A percentile compares a stretch with the other conserved stretches of the same genome.
These are phyloP conservation scores for Alloteropsis semialata DNA, from an alignment of 176 grass and related monocot species.

Conservation along the genomic window DNA sequence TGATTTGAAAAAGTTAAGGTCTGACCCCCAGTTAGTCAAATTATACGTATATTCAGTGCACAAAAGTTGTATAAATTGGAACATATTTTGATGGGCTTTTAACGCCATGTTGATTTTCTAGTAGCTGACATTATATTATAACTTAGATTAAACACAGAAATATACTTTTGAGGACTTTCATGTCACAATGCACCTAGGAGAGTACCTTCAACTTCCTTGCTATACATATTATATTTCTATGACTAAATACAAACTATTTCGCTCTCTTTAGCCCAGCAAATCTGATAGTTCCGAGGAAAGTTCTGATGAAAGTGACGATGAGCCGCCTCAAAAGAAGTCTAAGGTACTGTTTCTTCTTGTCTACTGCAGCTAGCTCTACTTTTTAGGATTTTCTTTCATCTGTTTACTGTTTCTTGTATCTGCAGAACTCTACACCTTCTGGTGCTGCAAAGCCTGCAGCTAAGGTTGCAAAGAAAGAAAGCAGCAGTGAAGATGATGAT, in stretches of 20 bases:
- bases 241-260: neutral
- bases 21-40: neutral
- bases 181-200: neutral
- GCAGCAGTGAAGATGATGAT: slow-evolving; percentile 42
- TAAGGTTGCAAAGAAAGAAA: slow-evolving; percentile 43
- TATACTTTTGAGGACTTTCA: neutral
- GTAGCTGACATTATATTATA: neutral
- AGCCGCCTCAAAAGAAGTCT: slow-evolving; percentile 56
- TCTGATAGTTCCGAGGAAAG: slow-evolving; percentile 54
- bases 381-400: neutral
- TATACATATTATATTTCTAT: slow-evolving; percentile 7
- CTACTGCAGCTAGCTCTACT: too few species aligned
- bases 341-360: slow-evolving; percentile 36
- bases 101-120: neutral
- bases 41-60: neutral
- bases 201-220: neutral
- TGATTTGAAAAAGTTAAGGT: neutral
- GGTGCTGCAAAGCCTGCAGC: slow-evolving; percentile 21
- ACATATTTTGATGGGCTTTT: neutral
- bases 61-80: neutral
- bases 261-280: slow-evolving; percentile 25
- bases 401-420: neutral
- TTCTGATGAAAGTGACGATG: slow-evolving; percentile 49
- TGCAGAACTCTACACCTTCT: slow-evolving; percentile 10
- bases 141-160: neutral